phyloP scores from a whole-genome alignment of 257 asterid genomes.

The Solanum lycopersicoides region DNA sequence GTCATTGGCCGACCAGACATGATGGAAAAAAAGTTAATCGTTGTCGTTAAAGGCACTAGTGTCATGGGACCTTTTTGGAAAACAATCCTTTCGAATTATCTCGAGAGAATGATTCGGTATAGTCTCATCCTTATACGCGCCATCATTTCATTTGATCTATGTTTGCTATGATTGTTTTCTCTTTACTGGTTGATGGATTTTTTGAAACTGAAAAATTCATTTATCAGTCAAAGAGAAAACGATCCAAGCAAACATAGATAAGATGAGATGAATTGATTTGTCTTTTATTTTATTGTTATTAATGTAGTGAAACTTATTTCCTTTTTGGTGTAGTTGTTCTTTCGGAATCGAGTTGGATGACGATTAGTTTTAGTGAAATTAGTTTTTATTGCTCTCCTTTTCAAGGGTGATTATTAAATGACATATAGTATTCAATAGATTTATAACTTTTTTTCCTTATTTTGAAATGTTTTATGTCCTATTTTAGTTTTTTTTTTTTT shows the following conservation, averaged over 20 bases:
- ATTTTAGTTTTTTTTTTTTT: neutral
- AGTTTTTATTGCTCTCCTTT: neutral
- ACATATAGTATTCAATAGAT: neutral
- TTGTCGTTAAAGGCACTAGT: slow-evolving; percentile 86
- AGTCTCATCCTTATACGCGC: neutral
- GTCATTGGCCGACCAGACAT: neutral
- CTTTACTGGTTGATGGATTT: neutral
- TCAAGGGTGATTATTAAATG: neutral
- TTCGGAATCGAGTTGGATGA: neutral
- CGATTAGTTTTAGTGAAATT: neutral
- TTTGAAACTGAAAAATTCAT: neutral
- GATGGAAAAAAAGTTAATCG: slow-evolving; percentile 57
- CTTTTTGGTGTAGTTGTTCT: neutral
- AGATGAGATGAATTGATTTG: neutral
- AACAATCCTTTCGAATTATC: slow-evolving; percentile 60
- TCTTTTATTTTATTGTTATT: neutral
- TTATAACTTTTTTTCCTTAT: neutral
- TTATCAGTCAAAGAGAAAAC: neutral
- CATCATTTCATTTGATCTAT: neutral
- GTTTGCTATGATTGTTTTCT: neutral
- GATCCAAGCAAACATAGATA: neutral
- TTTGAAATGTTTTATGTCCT: neutral
- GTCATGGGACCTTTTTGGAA: slow-evolving; percentile 75
- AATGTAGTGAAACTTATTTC: neutral
- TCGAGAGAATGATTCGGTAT: slow-evolving; percentile 70